Evolutionary conservation across 805 yeast species (phyloP).

Genomic region (Pichia phayaonensis): DNA sequence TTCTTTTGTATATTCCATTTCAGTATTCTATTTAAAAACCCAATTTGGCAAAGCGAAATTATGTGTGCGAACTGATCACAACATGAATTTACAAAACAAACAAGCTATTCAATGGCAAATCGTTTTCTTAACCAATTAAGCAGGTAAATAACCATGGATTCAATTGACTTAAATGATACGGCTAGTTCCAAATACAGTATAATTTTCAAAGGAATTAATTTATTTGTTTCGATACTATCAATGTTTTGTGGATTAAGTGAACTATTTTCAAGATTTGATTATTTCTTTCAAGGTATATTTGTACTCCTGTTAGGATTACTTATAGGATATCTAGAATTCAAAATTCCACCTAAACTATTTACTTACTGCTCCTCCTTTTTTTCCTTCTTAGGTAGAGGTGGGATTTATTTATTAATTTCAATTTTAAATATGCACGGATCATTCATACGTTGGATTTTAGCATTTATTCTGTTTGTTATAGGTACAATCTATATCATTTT

Average conservation of each 20-base stretch:
- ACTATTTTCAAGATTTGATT: constrained; percentile 31
- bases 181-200: neutral
- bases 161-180: neutral
- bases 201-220: neutral
- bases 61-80: neutral
- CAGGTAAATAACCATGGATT: neutral
- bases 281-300: constrained; percentile 53
- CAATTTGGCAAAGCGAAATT: neutral
- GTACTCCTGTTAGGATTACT: constrained; percentile 46
- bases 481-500: constrained; percentile 56
- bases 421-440: constrained; percentile 43
- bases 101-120: neutral
- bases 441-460: constrained; percentile 46
- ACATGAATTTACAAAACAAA: neutral
- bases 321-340: constrained; percentile 41
- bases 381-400: constrained; percentile 69
- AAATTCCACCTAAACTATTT: constrained; percentile 52
- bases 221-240: constrained; percentile 19
- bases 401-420: constrained; percentile 47
- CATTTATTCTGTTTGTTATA: constrained; percentile 46
- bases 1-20: neutral
- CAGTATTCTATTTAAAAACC: neutral
- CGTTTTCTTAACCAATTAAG: neutral
- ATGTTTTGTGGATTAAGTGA: constrained; percentile 43
- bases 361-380: constrained; percentile 61